Evolutionary conservation across 306 rosid species (phyloP).

Genomic region (Fagus sylvatica): DNA sequence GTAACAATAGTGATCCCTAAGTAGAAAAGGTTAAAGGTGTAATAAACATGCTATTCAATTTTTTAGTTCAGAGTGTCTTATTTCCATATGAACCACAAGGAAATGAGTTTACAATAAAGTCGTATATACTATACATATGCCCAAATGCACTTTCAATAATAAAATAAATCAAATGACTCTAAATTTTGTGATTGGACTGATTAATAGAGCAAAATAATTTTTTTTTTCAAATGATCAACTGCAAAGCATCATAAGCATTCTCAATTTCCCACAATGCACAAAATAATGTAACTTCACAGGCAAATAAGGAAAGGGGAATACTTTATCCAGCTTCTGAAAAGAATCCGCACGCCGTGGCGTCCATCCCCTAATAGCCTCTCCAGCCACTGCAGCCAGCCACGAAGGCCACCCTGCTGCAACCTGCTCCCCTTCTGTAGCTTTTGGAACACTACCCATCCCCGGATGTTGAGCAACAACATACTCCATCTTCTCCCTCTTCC

Average conservation of each 20-base stretch:
- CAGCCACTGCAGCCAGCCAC: slow-evolving; percentile 96
- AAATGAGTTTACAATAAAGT: neutral
- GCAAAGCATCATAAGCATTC: slow-evolving; percentile 18
- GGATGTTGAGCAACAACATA: slow-evolving; percentile 67
- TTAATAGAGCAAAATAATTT: slow-evolving; percentile 1
- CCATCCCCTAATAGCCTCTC: slow-evolving; percentile 98
- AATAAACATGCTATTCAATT: neutral
- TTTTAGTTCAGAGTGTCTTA: neutral
- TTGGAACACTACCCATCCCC: slow-evolving; percentile 65
- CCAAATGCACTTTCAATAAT: neutral
- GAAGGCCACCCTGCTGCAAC: slow-evolving; percentile 98
- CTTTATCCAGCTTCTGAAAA: slow-evolving; percentile 96
- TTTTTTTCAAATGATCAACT: neutral
- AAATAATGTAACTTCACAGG: slow-evolving; percentile 18
- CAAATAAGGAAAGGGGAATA: slow-evolving; percentile 43
- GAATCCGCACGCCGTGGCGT: slow-evolving; percentile 93
- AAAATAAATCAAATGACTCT: neutral
- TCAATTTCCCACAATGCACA: neutral
- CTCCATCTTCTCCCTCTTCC: slow-evolving; percentile 93
- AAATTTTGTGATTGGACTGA: neutral
- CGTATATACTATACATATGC: neutral
- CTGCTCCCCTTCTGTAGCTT: slow-evolving; percentile 92
- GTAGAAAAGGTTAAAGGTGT: neutral
- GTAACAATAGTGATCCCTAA: neutral
- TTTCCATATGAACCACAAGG: neutral